Conservation (phyloP, 73 alveolate species). For the Stentor coeruleus region DNA sequence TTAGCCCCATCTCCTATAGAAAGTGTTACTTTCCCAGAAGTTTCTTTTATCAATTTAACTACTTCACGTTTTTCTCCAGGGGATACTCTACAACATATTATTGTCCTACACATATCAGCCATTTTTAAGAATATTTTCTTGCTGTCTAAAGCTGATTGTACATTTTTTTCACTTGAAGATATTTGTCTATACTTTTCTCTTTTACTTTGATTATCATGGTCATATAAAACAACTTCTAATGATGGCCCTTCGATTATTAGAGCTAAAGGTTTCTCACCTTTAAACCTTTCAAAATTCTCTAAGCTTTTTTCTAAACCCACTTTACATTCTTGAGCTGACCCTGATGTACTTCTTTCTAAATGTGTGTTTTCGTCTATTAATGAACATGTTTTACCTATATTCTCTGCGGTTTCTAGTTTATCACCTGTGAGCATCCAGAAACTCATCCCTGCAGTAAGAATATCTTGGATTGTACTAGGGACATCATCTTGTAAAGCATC, state of each 20-base stretch:
- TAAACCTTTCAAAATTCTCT: background rate
- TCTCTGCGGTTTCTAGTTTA: constrained; percentile 98
- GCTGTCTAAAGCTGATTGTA: background rate
- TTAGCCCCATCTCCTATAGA: constrained; percentile 99
- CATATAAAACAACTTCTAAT: background rate
- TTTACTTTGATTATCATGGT: too few relatives aligned
- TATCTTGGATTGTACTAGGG: constrained; percentile 89
- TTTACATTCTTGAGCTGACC: too few relatives aligned
- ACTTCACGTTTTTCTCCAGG: constrained; percentile 93
- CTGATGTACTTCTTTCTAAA: background rate
- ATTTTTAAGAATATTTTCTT: constrained; percentile 56
- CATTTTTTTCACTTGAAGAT: too few relatives aligned
- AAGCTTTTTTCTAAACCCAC: background rate
- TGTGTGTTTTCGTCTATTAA: constrained; percentile 41
- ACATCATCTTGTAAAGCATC: constrained; percentile 93
- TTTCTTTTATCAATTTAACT: constrained; percentile 78
- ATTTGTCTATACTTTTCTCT: too few relatives aligned
- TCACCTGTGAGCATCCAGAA: constrained; percentile 93
- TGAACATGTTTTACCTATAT: constrained; percentile 91
- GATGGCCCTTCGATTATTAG: constrained; percentile 17
- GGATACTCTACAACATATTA: constrained; percentile 92
- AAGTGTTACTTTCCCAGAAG: constrained; percentile 61
- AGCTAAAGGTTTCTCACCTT: background rate
- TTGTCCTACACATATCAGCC: constrained; percentile 82
- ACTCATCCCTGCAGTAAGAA: constrained; percentile 52